phyloP scores from a whole-genome alignment of 257 asterid genomes.

The Gynochthodes officinalis region DNA sequence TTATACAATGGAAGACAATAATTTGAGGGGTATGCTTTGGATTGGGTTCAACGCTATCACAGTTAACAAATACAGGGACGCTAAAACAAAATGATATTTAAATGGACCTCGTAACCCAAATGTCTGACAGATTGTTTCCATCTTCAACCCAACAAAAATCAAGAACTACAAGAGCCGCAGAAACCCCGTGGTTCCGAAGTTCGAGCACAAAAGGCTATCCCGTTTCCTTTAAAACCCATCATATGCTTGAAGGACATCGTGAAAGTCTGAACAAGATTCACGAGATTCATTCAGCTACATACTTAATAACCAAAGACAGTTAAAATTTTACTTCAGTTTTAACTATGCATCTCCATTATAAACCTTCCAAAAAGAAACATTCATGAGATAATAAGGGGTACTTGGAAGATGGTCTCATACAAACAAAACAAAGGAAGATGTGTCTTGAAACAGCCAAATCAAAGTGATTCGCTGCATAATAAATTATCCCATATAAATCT shows the following conservation, averaged over 20 bases:
- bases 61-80: too few relatives aligned
- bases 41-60: background rate
- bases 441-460: background rate
- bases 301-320: too few relatives aligned
- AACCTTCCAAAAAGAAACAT: background rate
- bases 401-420: too few relatives aligned
- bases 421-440: background rate
- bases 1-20: background rate
- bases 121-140: background rate
- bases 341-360: background rate
- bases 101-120: background rate
- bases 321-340: background rate
- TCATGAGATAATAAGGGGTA: background rate
- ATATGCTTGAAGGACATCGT: too few relatives aligned
- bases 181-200: background rate
- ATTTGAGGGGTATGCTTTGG: background rate
- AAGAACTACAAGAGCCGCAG: background rate
- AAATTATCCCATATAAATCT: slow-evolving; percentile 6
- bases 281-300: too few relatives aligned
- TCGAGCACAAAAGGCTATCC: background rate
- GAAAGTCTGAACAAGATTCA: too few relatives aligned
- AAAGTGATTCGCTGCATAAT: background rate
- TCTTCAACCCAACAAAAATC: background rate
- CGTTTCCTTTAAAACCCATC: too few relatives aligned
- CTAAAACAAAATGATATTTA: too few relatives aligned